These are phyloP conservation scores for Nemania sp. DNA, from an alignment of 2,329 filamentous ascomycete species.

Conservation along the genomic window DNA sequence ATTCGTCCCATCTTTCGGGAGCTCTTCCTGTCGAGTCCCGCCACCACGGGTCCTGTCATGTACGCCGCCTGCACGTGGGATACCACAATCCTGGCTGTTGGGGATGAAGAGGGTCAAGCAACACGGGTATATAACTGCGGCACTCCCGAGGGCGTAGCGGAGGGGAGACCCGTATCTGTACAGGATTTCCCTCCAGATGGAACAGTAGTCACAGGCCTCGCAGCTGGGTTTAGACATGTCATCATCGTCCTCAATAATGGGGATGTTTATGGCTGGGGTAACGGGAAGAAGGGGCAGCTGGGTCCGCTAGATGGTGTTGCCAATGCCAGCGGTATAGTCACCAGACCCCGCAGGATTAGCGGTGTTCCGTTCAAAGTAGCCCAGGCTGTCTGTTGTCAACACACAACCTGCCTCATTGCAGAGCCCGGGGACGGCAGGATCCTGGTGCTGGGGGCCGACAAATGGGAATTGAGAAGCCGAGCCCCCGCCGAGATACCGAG, in stretches of 20 bases:
- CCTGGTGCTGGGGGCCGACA: constrained; percentile 73
- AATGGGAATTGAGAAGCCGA: constrained; percentile 66
- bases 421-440: constrained; percentile 61
- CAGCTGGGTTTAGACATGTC: constrained; percentile 78
- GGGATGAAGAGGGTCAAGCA: constrained; percentile 48
- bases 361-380: constrained; percentile 64
- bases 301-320: constrained; percentile 50
- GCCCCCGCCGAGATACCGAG: constrained; percentile 57
- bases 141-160: constrained; percentile 52
- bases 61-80: constrained; percentile 78
- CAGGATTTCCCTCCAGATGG: constrained; percentile 66
- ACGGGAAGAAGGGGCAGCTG: constrained; percentile 81
- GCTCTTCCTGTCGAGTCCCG: constrained; percentile 43
- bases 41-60: constrained; percentile 37
- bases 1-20: constrained; percentile 47
- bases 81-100: constrained; percentile 65
- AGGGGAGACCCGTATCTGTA: constrained; percentile 47
- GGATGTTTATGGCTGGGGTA: constrained; percentile 86
- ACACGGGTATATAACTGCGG: constrained; percentile 67
- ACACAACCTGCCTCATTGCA: constrained; percentile 78
- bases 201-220: constrained; percentile 64
- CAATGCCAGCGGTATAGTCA: constrained; percentile 50
- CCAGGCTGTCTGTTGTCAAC: constrained; percentile 76
- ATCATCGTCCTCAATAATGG: constrained; percentile 76
- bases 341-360: constrained; percentile 65